Base-by-base conservation (phyloP, 2,329 filamentous ascomycete genomes). In the Cadophora malorum region DNA sequence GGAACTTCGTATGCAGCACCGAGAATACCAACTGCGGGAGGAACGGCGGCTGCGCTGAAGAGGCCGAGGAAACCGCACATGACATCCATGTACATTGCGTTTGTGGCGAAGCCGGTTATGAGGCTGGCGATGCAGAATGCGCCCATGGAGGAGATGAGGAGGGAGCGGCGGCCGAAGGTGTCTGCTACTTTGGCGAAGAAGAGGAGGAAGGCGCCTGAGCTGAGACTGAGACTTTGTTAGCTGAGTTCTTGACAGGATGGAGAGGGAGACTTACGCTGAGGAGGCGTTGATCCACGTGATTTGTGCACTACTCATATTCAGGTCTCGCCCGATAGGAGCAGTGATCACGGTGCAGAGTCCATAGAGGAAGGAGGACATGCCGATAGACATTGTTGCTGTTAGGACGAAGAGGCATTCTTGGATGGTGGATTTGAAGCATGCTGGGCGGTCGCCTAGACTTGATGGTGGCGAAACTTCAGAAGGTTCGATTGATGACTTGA, bases 231-330 rank as follows among this genome's bases (percentile, higher is more conserved):
- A 49, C 45, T 41, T 16, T 19, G 41, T 45, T 5, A 45, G 41
- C 28, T 45, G 52, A 14, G 10, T 6, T 21, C n/a, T 25, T 53
- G 19, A 10, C 10, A 41, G 45, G 8, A 14, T 3, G 55, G n/a
- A 6, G 45, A 50, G 35, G 16, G 23, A 10, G 41, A 55, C 79
- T 58, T 78, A 85, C 79, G 85, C 84, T 45, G 84, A 82, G 28
- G 88, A 83, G 14, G 88, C 88, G 66, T 82, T 84, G 67, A 91
- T 88, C 89, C 89, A 91, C 1, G 88, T 89, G 50, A 91, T 86
- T 74, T 91, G 83, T 0, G 87, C 87, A 63, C 85, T 88, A 1
- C 83, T 86, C 89, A 91, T 91, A 49, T 81, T 74, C 65, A 91
- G 77, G 69, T 90, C 86, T 16, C 78, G 75, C 1, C 84, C 87